These are phyloP conservation scores for Pichia rugopelliculosa DNA, from an alignment of 805 yeast species.

Conservation along the genomic window DNA sequence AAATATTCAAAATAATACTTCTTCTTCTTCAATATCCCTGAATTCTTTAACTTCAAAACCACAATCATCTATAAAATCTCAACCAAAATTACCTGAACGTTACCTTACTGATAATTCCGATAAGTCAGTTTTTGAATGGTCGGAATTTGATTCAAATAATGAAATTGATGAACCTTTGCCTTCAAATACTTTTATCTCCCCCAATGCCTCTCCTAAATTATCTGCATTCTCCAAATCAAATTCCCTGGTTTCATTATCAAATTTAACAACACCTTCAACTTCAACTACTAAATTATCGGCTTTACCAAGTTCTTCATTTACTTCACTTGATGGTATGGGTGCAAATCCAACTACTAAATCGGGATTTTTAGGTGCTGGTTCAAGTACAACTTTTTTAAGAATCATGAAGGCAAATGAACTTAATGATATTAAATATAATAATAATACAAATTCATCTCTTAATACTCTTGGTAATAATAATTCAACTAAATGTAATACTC, in stretches of 20 bases:
- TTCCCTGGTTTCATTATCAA: not conserved
- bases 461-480: not conserved
- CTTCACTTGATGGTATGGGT: conserved; percentile 54
- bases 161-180: not conserved
- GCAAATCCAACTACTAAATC: conserved; percentile 41
- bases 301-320: conserved; percentile 2
- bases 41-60: not conserved
- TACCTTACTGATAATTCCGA: conserved; percentile 12
- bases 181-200: not conserved
- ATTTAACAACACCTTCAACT: conserved; percentile 1
- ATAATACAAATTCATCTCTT: not conserved
- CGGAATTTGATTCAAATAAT: conserved; percentile 7
- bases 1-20: not conserved
- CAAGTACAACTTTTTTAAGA: conserved; percentile 45
- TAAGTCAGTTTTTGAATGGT: conserved; percentile 14
- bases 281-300: conserved; percentile 1
- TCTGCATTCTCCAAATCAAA: conserved; percentile 3
- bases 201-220: conserved; percentile 7
- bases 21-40: not conserved
- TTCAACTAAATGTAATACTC: not conserved
- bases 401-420: conserved; percentile 28
- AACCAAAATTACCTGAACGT: conserved; percentile 13
- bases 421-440: conserved; percentile 16
- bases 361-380: conserved; percentile 62
- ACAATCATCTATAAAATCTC: conserved; percentile 14